Evolutionary conservation across 352 stramenopile species (phyloP), one percentile per base, ranked within the genome.

Genomic region (Phytophthora brassicae): DNA sequence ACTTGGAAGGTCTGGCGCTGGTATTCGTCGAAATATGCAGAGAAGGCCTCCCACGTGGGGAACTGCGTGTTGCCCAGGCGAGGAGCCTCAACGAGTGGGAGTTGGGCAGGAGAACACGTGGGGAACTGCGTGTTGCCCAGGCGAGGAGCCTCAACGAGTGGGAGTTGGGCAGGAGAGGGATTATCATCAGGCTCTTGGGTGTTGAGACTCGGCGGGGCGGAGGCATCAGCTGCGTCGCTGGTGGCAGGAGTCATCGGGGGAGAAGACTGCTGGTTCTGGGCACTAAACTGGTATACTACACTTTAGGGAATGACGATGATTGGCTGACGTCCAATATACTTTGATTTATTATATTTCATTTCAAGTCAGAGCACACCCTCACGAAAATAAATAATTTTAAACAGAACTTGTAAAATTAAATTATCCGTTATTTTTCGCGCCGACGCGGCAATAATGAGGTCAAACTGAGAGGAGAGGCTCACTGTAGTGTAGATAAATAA

Each of bases 1-100:
- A 67, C 35, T 45, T 67, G 59, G 36, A 52, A 67, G 19, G 59
- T 67, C 38, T 67, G 35, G 59, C 51, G 33, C 45, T 67, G 59
- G 44, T 67, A 67, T 19, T 26, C 51, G 28, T 52, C 23, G 20
- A 67, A 67, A 29, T 56, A 52, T 17, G 35, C 35, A 7, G 47
- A 47, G 26, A 67, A 67, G 26, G 59, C 50, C 35, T 60, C 46
- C 59, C 59, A 67, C 14, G 51, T 54, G 13, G 51, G 50, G 59
- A 67, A 67, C 4, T 28, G 20, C 22, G 29, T 56, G 28, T 14
- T 6, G 24, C 50, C 26, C 59, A 67, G 60, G 6, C 23, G 50
- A 44, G 50, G 51, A n/a, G 59, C 59, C 16, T 67, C 44, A 1
- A 39, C 33, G 24, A 43, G 12, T n/a, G n/a, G n/a, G n/a, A n/a